Base-by-base conservation (phyloP, 768 basidiomycete genomes). In the Boletus rex-veris region DNA sequence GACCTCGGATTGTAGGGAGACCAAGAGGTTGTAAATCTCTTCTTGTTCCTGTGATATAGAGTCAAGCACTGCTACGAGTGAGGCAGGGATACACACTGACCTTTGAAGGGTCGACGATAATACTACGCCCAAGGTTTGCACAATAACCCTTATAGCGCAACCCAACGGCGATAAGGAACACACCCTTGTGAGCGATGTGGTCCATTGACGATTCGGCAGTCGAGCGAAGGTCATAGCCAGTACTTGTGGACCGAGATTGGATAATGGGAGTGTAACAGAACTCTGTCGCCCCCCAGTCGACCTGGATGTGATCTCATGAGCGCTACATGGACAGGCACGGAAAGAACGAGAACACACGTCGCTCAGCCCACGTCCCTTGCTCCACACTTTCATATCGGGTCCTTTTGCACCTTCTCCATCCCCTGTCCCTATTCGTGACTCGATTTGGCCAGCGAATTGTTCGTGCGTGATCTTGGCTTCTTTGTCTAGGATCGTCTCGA, bases 261-360 rank as follows among this genome's bases (percentile, higher is more conserved):
- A 98, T 91, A 68, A 98, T 95, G 3, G 96, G 94, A 3, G 90
- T 83, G 71, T 96, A 98, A 61, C 90, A 90, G 72, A 95, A 96
- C 71, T 99, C 97, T 7, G 89, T 87, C 3, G 85, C 80, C n/a
- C 77, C 74, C 83, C 90, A 96, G 66, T 99, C 93, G 52, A 93
- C 80, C 91, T 97, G 62, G 14, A 53, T 48, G 38, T 50, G 4
- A 52, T 16, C 16, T 43, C 45, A 56, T 54, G 52, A 47, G 54
- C 36, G 51, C 31, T 40, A 47, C 38, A 46, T 53, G 15, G 33
- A 38, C 24, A 45, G 7, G 36, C 31, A 26, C 47, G 28, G 31
- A 19, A 38, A 51, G 26, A 37, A 41, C 37, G 36, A 49, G 2
- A 31, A 77, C 89, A 62, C 61, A 93, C 93, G 47, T 91, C 86